A percentile compares a stretch with the other conserved stretches of the same genome.
These are phyloP conservation scores for Onygenales sp. DNA, from an alignment of 2,329 filamentous ascomycete genomes.

Conservation along the genomic window DNA sequence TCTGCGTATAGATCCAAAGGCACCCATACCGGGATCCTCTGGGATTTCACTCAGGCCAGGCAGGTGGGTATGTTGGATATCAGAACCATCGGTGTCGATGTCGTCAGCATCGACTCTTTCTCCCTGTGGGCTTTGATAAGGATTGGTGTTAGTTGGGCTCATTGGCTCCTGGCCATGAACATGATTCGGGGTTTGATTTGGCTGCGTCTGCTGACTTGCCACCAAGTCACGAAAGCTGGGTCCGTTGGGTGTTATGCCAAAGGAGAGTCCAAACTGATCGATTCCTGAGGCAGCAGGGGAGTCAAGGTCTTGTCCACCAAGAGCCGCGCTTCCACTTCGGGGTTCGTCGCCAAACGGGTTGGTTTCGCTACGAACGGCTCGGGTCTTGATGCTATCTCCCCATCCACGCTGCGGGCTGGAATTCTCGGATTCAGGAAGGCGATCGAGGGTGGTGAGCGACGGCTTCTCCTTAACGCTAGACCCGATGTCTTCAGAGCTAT, in stretches of 20 bases:
- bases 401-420: slow-evolving; percentile 31
- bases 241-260: slow-evolving; percentile 51
- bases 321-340: slow-evolving; percentile 52
- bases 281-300: slow-evolving; percentile 32
- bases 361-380: slow-evolving; percentile 39
- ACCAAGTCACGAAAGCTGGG: slow-evolving; percentile 49
- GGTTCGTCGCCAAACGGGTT: slow-evolving; percentile 42
- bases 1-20: slow-evolving; percentile 46
- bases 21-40: slow-evolving; percentile 38
- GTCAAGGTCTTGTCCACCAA: slow-evolving; percentile 66
- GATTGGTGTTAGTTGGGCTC: slow-evolving; percentile 92
- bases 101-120: slow-evolving; percentile 58
- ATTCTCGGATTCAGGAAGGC: slow-evolving; percentile 43
- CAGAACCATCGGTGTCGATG: slow-evolving; percentile 47
- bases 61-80: slow-evolving; percentile 42
- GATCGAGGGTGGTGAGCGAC: slow-evolving; percentile 43
- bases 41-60: slow-evolving; percentile 45
- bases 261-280: slow-evolving; percentile 51
- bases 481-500: slow-evolving; percentile 56
- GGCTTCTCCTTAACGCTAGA: slow-evolving; percentile 45
- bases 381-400: slow-evolving; percentile 38
- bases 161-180: slow-evolving; percentile 55
- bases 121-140: slow-evolving; percentile 81
- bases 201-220: slow-evolving; percentile 47
- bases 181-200: slow-evolving; percentile 45